Percentiles rank a stretch among this genome's conserved stretches.
phyloP scores from a whole-genome alignment of 495 filamentous ascomycete species.

The Thermochaetoides thermophila region DNA sequence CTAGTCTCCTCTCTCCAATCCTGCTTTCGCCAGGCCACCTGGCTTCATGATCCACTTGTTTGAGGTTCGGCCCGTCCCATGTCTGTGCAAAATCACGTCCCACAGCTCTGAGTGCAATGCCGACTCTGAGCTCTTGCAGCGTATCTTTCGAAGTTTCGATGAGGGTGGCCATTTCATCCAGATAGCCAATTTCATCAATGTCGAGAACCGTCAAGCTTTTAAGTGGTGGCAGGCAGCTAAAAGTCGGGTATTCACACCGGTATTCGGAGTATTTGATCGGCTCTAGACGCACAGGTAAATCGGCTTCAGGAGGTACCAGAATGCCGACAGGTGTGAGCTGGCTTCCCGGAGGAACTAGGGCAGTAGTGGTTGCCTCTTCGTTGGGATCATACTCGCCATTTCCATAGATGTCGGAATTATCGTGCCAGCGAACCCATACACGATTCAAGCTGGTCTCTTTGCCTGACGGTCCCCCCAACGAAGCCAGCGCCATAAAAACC shows the following conservation, averaged over 20 bases:
- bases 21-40: slow-evolving; percentile 35
- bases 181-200: slow-evolving; percentile 75
- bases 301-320: slow-evolving; percentile 17
- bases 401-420: slow-evolving; percentile 42
- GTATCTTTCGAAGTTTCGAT: slow-evolving; percentile 55
- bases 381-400: slow-evolving; percentile 15
- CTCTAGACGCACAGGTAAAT: slow-evolving; percentile 13
- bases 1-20: slow-evolving; percentile 35
- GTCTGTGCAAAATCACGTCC: slow-evolving; percentile 43
- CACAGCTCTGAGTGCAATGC: slow-evolving; percentile 50
- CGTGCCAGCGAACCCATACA: slow-evolving; percentile 84
- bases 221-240: slow-evolving; percentile 71
- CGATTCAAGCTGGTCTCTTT: slow-evolving; percentile 55
- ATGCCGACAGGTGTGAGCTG: slow-evolving; percentile 30
- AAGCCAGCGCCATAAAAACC: slow-evolving; percentile 72
- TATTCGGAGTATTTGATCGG: slow-evolving; percentile 25
- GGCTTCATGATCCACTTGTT: slow-evolving; percentile 43
- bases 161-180: slow-evolving; percentile 77
- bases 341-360: slow-evolving; percentile 24
- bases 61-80: slow-evolving; percentile 42
- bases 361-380: slow-evolving; percentile 11
- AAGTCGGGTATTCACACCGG: slow-evolving; percentile 65
- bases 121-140: slow-evolving; percentile 64
- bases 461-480: slow-evolving; percentile 45
- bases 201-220: slow-evolving; percentile 72